Base-by-base conservation (phyloP, 2,329 filamentous ascomycete genomes). In the Dothiorella sarmentorum region DNA sequence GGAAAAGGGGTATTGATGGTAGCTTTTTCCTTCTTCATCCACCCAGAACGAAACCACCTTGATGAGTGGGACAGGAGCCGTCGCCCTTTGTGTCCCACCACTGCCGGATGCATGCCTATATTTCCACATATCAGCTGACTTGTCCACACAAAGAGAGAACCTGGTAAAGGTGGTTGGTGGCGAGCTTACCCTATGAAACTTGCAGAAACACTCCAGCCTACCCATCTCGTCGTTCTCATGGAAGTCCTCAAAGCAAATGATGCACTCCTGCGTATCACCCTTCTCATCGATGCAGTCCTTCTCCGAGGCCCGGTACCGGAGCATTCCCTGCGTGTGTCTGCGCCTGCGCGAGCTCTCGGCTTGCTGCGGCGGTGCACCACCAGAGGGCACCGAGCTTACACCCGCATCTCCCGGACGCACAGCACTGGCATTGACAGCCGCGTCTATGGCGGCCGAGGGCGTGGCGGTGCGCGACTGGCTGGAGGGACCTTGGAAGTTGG, bases 181-280 rank as follows among this genome's bases (percentile, higher is more conserved):
- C 13, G 29, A n/a, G 37, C 56, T 43, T 66, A 76, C 70, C 69
- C 81, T 78, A 67, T 86, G 84, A 62, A 86, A 87, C 64, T 85
- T 85, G 73, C 84, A 87, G 62, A 84, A 73, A 66, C 84, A 87
- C 64, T 85, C 82, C 66, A 87, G 71, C 61, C 84, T 74, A 9
- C 81, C 82, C 73, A 87, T 75, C 63, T 79, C 75, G 65, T 83
- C 80, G 0, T 84, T 84, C 10, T 79, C 77, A 63, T 83, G 78
- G 66, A 86, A 86, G 58, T 87, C 84, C 62, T 85, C 83, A 66
- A 86, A 82, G 67, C 84, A 87, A 53, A 87, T 86, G 7, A 83
- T 79, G 62, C 84, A 87, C 65, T 87, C 84, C 40, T 80, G 79
- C 53, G 73, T 64, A 42, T 72, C 70, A 2, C 75, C 76, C 17